These are phyloP conservation scores for Gossypium rotundifolium DNA, from an alignment of 345 rosid species.

Conservation along the genomic window DNA sequence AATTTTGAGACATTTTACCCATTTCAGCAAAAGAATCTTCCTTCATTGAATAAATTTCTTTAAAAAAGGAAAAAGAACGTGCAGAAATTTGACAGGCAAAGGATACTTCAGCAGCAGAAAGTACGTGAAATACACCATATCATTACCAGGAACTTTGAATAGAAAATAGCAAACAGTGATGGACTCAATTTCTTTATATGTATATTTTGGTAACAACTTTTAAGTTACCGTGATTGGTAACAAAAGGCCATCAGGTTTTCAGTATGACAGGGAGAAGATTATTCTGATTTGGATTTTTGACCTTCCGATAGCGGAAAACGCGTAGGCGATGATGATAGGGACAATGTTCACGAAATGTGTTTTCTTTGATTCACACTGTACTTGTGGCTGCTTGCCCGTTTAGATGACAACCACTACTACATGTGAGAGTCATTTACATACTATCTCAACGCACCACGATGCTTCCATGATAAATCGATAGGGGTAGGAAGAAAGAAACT, in stretches of 20 bases:
- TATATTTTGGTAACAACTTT: not conserved
- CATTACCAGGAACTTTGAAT: too few species aligned
- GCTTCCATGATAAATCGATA: not conserved
- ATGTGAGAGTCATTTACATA: not conserved
- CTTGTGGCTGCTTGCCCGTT: not conserved
- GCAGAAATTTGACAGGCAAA: not conserved
- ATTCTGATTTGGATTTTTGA: not conserved
- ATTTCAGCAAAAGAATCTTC: too few species aligned
- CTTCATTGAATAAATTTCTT: too few species aligned
- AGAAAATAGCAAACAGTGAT: too few species aligned
- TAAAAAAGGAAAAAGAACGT: too few species aligned
- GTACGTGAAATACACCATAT: not conserved
- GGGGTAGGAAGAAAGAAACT: too few species aligned
- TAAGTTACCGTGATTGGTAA: not conserved
- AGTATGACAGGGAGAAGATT: not conserved
- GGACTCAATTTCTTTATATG: not conserved
- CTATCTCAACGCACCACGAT: not conserved
- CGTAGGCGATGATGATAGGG: not conserved
- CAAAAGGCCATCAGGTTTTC: not conserved
- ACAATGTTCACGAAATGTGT: not conserved
- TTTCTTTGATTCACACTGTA: not conserved
- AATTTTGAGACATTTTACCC: too few species aligned
- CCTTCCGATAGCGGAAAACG: not conserved
- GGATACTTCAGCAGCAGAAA: not conserved
- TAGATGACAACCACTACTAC: not conserved